phyloP scores from a whole-genome alignment of 1,284 basidiomycete species.

The Mycosarcoma maydis region DNA sequence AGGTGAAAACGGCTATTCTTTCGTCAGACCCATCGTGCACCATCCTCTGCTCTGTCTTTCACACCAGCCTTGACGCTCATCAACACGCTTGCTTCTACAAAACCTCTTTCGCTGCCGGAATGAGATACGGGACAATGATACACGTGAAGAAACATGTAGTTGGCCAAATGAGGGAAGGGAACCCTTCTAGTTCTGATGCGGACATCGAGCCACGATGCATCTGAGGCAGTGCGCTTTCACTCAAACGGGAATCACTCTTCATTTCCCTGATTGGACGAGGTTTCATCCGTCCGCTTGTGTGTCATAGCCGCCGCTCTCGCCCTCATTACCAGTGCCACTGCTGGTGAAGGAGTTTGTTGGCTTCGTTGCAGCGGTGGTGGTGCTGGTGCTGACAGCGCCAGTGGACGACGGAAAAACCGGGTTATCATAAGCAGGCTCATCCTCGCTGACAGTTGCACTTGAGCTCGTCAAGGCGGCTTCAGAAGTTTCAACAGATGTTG shows the following conservation, averaged over 20 bases:
- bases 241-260: too few species aligned
- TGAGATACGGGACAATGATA: too few species aligned
- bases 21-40: not conserved
- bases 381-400: not conserved
- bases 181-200: too few species aligned
- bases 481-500: not conserved
- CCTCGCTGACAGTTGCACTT: not conserved
- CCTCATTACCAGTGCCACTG: not conserved
- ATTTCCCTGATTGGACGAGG: not conserved
- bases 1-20: not conserved
- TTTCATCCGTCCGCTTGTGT: too few species aligned
- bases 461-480: too few species aligned
- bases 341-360: not conserved
- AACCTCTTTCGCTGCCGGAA: too few species aligned
- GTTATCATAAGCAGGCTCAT: conserved; percentile 14
- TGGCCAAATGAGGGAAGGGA: too few species aligned
- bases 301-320: not conserved
- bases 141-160: too few species aligned
- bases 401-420: conserved; percentile 10
- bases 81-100: too few species aligned
- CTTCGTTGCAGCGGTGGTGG: not conserved
- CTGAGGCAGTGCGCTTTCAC: too few species aligned
- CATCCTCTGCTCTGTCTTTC: not conserved
- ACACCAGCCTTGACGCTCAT: not conserved
- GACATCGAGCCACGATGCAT: too few species aligned